phyloP scores from a whole-genome alignment of 2,329 filamentous ascomycete species.

The Trichophyton rubrum region DNA sequence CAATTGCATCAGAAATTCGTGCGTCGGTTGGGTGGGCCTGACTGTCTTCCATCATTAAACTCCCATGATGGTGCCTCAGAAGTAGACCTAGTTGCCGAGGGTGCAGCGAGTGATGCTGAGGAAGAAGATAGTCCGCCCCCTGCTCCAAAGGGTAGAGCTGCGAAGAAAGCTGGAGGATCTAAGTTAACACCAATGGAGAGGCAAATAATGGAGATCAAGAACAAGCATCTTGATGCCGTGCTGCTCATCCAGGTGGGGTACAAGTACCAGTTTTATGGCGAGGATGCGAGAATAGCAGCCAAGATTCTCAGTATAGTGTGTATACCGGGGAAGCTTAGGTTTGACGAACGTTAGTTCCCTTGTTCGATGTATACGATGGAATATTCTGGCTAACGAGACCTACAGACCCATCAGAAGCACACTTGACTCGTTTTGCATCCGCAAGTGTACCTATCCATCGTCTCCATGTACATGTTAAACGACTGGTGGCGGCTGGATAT shows the following conservation, averaged over 20 bases:
- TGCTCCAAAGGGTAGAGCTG: conserved; percentile 39
- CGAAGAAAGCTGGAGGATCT: conserved; percentile 57
- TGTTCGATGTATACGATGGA: conserved; percentile 5
- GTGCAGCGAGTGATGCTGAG: conserved; percentile 49
- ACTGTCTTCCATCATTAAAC: conserved; percentile 56
- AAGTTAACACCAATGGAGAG: conserved; percentile 92
- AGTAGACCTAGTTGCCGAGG: conserved; percentile 47
- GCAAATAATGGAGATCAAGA: conserved; percentile 88
- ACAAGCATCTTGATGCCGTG: conserved; percentile 76
- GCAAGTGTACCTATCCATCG: conserved; percentile 91
- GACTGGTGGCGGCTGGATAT: conserved; percentile 79
- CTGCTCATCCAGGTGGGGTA: conserved; percentile 93
- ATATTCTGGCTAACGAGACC: conserved; percentile 2
- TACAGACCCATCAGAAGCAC: conserved; percentile 71
- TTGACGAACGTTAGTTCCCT: conserved; percentile 60
- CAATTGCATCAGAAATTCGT: conserved; percentile 75
- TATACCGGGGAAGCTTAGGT: conserved; percentile 88
- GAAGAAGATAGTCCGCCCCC: conserved; percentile 35
- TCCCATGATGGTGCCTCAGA: conserved; percentile 44
- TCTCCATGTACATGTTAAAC: conserved; percentile 84
- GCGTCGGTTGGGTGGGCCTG: conserved; percentile 74
- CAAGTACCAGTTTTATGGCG: conserved; percentile 94
- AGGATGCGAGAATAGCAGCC: conserved; percentile 78
- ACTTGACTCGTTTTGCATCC: conserved; percentile 82
- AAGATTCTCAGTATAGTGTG: conserved; percentile 91